A percentile compares a stretch with the other conserved stretches of the same genome.
These are phyloP conservation scores for Wickerhamiella vanderwaltii DNA, from an alignment of 805 yeast species.

Conservation along the genomic window DNA sequence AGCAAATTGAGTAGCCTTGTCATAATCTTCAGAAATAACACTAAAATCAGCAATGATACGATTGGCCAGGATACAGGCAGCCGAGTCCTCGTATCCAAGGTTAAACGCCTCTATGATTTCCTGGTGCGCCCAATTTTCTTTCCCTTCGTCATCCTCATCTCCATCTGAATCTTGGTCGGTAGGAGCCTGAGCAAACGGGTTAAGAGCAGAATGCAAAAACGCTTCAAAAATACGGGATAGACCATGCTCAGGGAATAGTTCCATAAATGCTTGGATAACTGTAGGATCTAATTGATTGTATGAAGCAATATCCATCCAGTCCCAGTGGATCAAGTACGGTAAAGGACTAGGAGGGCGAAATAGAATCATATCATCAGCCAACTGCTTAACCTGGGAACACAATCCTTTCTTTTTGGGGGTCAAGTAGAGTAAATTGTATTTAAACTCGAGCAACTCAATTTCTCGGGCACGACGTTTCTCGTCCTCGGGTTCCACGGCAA, in stretches of 20 bases:
- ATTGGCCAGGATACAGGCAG: conserved; percentile 43
- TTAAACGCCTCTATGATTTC: conserved; percentile 39
- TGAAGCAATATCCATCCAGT: conserved; percentile 46
- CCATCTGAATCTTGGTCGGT: conserved; percentile 12
- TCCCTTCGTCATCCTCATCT: neutral
- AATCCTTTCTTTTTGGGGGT: conserved; percentile 39
- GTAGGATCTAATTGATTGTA: conserved; percentile 37
- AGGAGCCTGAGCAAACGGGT: conserved; percentile 8
- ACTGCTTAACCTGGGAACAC: conserved; percentile 36
- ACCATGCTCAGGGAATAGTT: conserved; percentile 14
- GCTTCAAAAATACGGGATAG: conserved; percentile 11
- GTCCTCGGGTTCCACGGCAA: conserved; percentile 54
- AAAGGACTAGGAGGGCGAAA: conserved; percentile 47
- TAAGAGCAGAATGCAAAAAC: conserved; percentile 9
- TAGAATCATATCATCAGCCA: conserved; percentile 61
- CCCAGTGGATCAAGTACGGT: conserved; percentile 30
- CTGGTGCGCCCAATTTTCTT: conserved; percentile 28
- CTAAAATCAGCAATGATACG: conserved; percentile 53
- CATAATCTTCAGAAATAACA: conserved; percentile 50
- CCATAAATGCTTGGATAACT: conserved; percentile 4
- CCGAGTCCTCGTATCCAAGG: conserved; percentile 35
- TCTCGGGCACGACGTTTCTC: conserved; percentile 45
- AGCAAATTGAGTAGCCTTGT: conserved; percentile 47
- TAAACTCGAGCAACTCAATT: conserved; percentile 44
- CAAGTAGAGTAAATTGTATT: conserved; percentile 40